Percentiles rank a stretch among this genome's conserved stretches.
Evolutionary conservation across 345 rosid genomes (phyloP).

Genomic region (Balakata baccata): DNA sequence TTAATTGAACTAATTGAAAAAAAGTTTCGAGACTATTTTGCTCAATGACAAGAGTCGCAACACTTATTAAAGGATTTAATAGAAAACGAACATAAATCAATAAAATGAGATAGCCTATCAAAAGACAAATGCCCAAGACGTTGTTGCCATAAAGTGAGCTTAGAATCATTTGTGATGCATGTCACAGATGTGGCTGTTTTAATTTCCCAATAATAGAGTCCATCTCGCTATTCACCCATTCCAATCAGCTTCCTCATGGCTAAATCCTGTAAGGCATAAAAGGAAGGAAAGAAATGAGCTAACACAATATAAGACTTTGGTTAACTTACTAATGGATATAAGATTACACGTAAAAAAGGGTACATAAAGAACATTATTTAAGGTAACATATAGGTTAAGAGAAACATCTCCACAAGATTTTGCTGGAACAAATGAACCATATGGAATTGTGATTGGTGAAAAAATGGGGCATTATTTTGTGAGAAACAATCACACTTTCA

Average conservation of each 20-base stretch:
- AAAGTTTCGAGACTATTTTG: neutral
- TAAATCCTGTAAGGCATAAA: neutral
- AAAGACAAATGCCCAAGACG: neutral
- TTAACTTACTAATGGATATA: neutral
- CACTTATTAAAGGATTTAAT: neutral
- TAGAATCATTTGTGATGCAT: neutral
- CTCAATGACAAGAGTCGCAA: neutral
- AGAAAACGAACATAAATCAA: too few species aligned
- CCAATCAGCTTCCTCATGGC: conserved; percentile 6
- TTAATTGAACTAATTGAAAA: neutral
- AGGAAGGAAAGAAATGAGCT: conserved; percentile 3
- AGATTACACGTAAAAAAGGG: neutral
- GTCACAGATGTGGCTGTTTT: neutral
- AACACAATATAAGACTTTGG: neutral
- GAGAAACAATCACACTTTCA: too few species aligned
- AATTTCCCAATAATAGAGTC: neutral
- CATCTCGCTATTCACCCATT: neutral
- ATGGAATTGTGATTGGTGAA: neutral
- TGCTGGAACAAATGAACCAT: neutral
- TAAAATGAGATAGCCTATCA: neutral
- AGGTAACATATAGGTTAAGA: neutral
- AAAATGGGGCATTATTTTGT: neutral
- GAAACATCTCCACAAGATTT: neutral
- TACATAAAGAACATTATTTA: neutral
- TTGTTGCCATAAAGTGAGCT: neutral